A percentile compares a stretch with the other conserved stretches of the same genome.
phyloP scores from a whole-genome alignment of 441 rosid genomes.

The Arabidopsis hybrid region DNA sequence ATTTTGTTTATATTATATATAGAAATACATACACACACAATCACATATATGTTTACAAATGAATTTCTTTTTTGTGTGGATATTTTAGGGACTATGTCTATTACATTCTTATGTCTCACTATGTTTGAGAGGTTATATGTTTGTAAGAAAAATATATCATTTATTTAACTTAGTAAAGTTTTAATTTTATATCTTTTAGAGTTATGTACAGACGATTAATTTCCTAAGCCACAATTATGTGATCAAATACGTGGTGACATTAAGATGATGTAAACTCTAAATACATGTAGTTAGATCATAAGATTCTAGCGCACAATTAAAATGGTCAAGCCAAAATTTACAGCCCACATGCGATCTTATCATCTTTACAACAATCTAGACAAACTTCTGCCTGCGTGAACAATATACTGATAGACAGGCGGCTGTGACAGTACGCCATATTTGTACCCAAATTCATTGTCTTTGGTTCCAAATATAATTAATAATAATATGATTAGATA shows the following conservation, averaged over 20 bases:
- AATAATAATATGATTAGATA: conserved; percentile 1
- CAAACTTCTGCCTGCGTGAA: conserved; percentile 28
- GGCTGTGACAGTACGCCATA: conserved; percentile 25
- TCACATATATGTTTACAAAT: no score
- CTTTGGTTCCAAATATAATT: conserved; percentile 15
- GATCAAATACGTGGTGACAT: background rate
- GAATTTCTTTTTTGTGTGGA: no score
- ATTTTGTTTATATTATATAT: no score
- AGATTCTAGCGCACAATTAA: background rate
- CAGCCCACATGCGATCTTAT: conserved; percentile 41
- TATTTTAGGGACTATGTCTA: no score
- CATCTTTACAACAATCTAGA: conserved; percentile 31
- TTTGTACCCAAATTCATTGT: conserved; percentile 10
- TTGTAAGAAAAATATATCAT: no score
- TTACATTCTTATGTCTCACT: no score
- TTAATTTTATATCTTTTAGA: no score
- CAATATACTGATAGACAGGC: conserved; percentile 31
- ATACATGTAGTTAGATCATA: conserved; percentile 4
- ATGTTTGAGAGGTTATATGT: no score
- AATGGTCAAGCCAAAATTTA: conserved; percentile 6
- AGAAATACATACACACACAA: no score
- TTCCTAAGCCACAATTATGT: background rate
- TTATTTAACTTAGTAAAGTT: no score
- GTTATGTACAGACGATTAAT: background rate
- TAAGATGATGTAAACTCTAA: conserved; percentile 1